A percentile compares a stretch with the other conserved stretches of the same genome.
These are phyloP conservation scores for Pedinophyceae sp. DNA, from an alignment of 139 green algal genomes.

Conservation along the genomic window DNA sequence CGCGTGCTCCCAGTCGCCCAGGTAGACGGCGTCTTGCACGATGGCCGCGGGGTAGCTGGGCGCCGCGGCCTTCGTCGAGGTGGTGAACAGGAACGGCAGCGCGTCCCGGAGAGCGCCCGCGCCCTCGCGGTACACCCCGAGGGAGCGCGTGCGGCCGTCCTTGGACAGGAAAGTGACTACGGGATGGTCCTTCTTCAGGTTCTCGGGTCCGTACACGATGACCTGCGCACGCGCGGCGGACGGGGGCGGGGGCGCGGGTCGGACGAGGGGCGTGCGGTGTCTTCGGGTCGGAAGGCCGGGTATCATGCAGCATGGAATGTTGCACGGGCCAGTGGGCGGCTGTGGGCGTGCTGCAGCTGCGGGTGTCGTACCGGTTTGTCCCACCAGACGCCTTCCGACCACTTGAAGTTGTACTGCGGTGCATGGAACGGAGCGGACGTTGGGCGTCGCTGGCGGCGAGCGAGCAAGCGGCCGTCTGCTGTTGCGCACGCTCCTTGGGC, in stretches of 20 bases:
- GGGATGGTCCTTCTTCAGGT: no score
- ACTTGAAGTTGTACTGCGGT: conserved; percentile 23
- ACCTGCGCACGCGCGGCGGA: no score
- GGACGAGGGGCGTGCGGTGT: neutral
- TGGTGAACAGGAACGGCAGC: conserved; percentile 45
- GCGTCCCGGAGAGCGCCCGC: conserved; percentile 16
- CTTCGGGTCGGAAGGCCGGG: neutral
- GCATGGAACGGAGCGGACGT: no score
- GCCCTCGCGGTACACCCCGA: no score
- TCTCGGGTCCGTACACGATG: no score
- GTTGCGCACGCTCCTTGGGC: no score
- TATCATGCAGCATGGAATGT: conserved; percentile 2
- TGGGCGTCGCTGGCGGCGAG: no score
- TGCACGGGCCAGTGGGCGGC: conserved; percentile 10
- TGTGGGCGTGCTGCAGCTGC: conserved; percentile 27
- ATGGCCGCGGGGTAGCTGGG: conserved; percentile 54
- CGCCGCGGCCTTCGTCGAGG: conserved; percentile 27
- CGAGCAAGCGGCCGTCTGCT: no score
- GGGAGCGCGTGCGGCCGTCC: no score
- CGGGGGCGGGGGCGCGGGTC: no score
- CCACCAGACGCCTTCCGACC: conserved; percentile 27
- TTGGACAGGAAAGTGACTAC: no score
- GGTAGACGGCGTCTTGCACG: conserved; percentile 38
- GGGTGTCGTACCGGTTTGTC: conserved; percentile 46
- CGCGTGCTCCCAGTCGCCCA: conserved; percentile 56